Evolutionary conservation across 2,329 filamentous ascomycete genomes (phyloP).

Genomic region (Ambrosiella cleistominuta): DNA sequence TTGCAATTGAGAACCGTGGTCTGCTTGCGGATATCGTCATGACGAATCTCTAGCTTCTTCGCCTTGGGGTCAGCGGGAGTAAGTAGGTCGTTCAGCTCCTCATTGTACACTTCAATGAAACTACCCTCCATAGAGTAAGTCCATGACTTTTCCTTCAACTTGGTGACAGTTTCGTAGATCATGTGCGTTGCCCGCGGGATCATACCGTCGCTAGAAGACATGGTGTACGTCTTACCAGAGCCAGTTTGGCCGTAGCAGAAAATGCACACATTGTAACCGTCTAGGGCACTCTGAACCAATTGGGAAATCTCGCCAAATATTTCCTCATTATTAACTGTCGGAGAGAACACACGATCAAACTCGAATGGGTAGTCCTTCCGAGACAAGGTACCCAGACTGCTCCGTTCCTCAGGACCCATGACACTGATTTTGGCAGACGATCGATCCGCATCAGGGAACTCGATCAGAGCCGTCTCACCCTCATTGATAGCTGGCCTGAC

Average conservation of each 20-base stretch:
- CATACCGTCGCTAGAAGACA: conserved; percentile 84
- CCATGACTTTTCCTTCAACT: conserved; percentile 83
- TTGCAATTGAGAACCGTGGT: conserved; percentile 69
- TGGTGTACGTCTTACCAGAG: conserved; percentile 90
- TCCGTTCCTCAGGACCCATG: conserved; percentile 67
- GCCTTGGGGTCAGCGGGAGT: conserved; percentile 39
- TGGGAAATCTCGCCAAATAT: conserved; percentile 96
- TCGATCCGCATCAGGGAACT: conserved; percentile 57
- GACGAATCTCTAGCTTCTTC: conserved; percentile 75
- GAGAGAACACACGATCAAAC: conserved; percentile 85
- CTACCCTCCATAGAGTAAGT: conserved; percentile 83
- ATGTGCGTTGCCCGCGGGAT: conserved; percentile 85
- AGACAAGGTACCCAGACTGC: conserved; percentile 55
- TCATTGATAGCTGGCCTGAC: conserved; percentile 61
- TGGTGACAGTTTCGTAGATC: conserved; percentile 76
- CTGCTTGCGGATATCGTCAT: conserved; percentile 66
- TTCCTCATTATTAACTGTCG: conserved; percentile 58
- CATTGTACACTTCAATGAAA: conserved; percentile 97
- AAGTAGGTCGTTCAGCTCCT: conserved; percentile 83
- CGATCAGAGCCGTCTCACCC: conserved; percentile 53
- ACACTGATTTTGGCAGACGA: conserved; percentile 79
- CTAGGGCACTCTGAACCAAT: conserved; percentile 84
- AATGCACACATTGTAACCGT: conserved; percentile 97
- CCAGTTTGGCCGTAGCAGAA: conserved; percentile 98
- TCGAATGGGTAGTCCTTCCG: conserved; percentile 72